Evolutionary conservation across 1,284 basidiomycete species (phyloP).

Genomic region (Coniferiporia sulphurascens): DNA sequence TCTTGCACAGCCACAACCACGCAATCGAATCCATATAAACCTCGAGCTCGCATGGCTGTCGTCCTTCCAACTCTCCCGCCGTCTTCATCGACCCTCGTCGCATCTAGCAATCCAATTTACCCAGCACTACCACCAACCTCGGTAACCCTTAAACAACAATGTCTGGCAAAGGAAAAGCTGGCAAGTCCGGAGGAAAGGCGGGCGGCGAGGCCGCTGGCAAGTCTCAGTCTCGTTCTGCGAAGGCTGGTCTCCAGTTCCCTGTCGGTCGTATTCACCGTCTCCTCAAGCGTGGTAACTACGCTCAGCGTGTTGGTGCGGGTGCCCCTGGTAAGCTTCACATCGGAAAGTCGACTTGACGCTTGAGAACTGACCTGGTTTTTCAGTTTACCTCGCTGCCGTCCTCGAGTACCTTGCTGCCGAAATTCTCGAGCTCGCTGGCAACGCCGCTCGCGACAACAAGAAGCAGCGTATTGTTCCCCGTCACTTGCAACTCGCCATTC

Average conservation of each 20-base stretch:
- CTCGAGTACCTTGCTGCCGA: conserved; percentile 83
- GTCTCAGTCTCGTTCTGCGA: conserved; percentile 73
- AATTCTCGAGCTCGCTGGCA: conserved; percentile 85
- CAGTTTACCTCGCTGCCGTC: conserved; percentile 83
- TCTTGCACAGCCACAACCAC: conserved; percentile 16
- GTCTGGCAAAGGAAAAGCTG: conserved; percentile 57
- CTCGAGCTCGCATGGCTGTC: not conserved
- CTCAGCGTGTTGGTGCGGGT: conserved; percentile 74
- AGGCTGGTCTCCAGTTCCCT: conserved; percentile 81
- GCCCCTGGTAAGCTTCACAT: conserved; percentile 57
- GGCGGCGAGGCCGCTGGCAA: conserved; percentile 42
- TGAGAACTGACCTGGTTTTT: not conserved
- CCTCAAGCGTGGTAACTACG: conserved; percentile 85
- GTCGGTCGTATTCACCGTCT: conserved; percentile 93
- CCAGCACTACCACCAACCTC: conserved; percentile 13
- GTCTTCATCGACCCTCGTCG: not conserved
- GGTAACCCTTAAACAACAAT: conserved; percentile 28
- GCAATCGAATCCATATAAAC: conserved; percentile 16
- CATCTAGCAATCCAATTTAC: not conserved
- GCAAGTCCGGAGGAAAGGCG: conserved; percentile 56
- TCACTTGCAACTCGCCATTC: conserved; percentile 84
- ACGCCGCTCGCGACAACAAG: conserved; percentile 77
- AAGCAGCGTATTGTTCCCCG: conserved; percentile 86
- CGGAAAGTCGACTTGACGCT: not conserved
- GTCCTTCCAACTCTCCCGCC: not conserved